Base-by-base conservation (phyloP, 2,329 filamentous ascomycete species). In the Pyricularia grisea region DNA sequence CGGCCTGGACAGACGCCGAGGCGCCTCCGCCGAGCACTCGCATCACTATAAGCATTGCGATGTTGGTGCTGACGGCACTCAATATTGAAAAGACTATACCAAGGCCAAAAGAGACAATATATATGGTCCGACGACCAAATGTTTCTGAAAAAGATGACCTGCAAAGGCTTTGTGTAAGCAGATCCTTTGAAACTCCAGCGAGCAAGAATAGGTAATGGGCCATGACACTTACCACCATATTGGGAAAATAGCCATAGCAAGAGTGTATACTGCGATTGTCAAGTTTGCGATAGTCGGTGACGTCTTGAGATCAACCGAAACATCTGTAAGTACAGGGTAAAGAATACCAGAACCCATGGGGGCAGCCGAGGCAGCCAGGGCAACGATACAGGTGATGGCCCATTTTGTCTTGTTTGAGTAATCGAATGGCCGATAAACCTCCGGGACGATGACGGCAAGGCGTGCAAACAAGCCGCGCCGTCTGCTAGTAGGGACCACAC, bases 311-410 rank as follows among this genome's bases (percentile, higher is more conserved):
- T 91, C 87, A 4, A 75, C 74, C 0, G 88, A 80, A 69, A 95
- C 86, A 61, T 90, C 81, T 1, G 84, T 81, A 1, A 95, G 84
- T 3, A 90, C 87, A 92, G 90, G 93, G 73, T 94, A 90, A 69
- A 97, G 88, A 68, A 97, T 93, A 1, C 90, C 87, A 31, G 91
- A 94, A 0, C 94, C 94, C 81, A 97, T 88, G 0, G 94, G 94
- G 0, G 91, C 92, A 0, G 88, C 91, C 17, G 90, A 88, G 1
- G 88, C 93, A 2, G 92, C 92, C 20, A 94, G 75, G 1, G 93
- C 90, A 65, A 97, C 87, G 66, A 94, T 86, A 50, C 88, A 82
- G 0, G 93, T 97, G 72, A 97, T 88, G 70, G 87, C 85, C 93
- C 93, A 97, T 87, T 97, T 97, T 17, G 87, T 92, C 67, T 81